phyloP scores from a whole-genome alignment of 2,329 filamentous ascomycete species.

The Fusarium tuaranense region DNA sequence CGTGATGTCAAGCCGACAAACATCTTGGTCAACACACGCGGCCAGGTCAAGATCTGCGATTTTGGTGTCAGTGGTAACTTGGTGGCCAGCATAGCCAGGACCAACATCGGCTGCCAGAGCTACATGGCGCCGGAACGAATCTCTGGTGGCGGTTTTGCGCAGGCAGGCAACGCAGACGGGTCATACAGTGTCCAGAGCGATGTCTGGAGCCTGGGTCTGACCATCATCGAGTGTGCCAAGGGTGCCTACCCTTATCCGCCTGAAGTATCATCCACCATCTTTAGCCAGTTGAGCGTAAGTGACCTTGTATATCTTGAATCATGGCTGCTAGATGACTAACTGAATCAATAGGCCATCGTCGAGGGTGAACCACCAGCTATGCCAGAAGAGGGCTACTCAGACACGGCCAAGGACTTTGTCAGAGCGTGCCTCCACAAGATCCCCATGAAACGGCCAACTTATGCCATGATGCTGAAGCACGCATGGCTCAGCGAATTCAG shows the following conservation, averaged over 20 bases:
- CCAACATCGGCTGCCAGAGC: constrained; percentile 98
- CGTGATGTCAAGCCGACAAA: constrained; percentile 99
- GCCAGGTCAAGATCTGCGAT: constrained; percentile 98
- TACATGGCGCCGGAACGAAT: constrained; percentile 99
- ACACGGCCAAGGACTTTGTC: constrained; percentile 87
- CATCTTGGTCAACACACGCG: constrained; percentile 88
- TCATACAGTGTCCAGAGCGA: constrained; percentile 98
- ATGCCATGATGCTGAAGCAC: constrained; percentile 88
- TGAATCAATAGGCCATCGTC: constrained; percentile 82
- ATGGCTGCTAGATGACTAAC: constrained; percentile 15
- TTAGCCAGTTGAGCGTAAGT: constrained; percentile 95
- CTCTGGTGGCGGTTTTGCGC: constrained; percentile 83
- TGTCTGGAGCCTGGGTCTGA: constrained; percentile 95
- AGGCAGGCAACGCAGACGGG: constrained; percentile 76
- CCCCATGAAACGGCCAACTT: constrained; percentile 91
- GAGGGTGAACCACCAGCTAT: constrained; percentile 95
- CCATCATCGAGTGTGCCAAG: constrained; percentile 95
- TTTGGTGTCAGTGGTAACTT: constrained; percentile 97
- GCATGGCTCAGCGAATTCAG: constrained; percentile 84
- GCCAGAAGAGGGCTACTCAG: constrained; percentile 81
- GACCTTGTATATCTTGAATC: background rate
- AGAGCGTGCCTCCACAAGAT: constrained; percentile 91
- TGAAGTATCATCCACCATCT: constrained; percentile 98
- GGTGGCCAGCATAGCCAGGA: constrained; percentile 97
- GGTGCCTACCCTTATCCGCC: constrained; percentile 96